These are phyloP conservation scores for Platanus orientalis DNA, from an alignment of 164 flowering plant species.

Conservation along the genomic window DNA sequence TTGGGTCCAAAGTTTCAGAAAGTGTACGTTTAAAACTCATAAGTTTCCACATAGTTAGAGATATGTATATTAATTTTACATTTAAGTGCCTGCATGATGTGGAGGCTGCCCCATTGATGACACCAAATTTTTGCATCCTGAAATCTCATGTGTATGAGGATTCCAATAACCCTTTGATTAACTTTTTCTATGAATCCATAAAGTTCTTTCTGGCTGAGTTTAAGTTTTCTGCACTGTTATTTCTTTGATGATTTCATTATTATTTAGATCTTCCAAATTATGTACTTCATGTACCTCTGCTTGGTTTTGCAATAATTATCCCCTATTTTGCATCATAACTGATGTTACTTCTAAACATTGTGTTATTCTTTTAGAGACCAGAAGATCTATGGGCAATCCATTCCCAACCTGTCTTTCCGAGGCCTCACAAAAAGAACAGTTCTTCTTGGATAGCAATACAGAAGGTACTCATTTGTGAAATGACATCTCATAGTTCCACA, in stretches of 20 bases:
- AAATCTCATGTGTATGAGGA: background rate
- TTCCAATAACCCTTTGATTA: background rate
- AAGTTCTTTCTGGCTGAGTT: background rate
- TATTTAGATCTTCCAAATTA: background rate
- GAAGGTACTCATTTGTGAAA: slow-evolving; percentile 42
- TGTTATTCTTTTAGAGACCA: slow-evolving; percentile 48
- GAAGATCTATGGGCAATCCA: slow-evolving; percentile 90
- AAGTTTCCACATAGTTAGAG: background rate
- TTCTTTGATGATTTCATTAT: background rate
- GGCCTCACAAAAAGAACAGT: slow-evolving; percentile 68
- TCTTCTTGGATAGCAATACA: slow-evolving; percentile 79
- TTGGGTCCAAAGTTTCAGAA: background rate
- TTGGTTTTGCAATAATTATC: background rate
- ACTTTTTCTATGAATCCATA: background rate
- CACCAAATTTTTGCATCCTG: background rate
- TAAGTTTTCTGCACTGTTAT: background rate
- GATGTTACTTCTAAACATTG: background rate
- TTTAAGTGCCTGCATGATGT: background rate
- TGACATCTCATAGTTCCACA: background rate
- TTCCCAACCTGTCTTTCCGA: slow-evolving; percentile 68
- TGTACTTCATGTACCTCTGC: background rate
- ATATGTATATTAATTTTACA: background rate
- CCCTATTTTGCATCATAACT: slow-evolving; percentile 2
- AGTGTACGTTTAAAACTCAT: background rate
- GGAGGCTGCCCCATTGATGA: background rate